These are phyloP conservation scores for Incumbomyces lentus DNA, from an alignment of 2,329 filamentous ascomycete species.

Conservation along the genomic window DNA sequence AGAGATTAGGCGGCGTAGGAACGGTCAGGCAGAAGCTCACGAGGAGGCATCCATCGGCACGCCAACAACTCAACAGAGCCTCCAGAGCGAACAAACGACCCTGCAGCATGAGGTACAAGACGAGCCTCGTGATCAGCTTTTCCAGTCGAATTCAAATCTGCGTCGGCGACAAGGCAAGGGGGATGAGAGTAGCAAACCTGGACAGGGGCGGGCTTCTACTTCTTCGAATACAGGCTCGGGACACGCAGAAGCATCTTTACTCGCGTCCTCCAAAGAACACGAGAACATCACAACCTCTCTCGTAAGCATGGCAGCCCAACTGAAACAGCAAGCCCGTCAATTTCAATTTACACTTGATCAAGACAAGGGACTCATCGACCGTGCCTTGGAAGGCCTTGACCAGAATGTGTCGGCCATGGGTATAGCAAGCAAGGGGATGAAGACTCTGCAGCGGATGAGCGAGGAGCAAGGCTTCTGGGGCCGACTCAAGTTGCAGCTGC, in stretches of 20 bases:
- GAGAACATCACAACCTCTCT: slow-evolving; percentile 72
- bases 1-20: not conserved
- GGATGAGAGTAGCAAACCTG: slow-evolving; percentile 6
- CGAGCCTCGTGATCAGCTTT: slow-evolving; percentile 8
- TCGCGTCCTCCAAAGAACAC: slow-evolving; percentile 70
- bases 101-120: slow-evolving; percentile 5
- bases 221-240: slow-evolving; percentile 23
- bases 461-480: slow-evolving; percentile 86
- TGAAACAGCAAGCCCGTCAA: slow-evolving; percentile 18
- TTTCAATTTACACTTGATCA: slow-evolving; percentile 19
- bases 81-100: not conserved
- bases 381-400: slow-evolving; percentile 65
- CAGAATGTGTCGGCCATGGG: slow-evolving; percentile 68
- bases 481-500: slow-evolving; percentile 69
- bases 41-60: not conserved
- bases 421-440: slow-evolving; percentile 66
- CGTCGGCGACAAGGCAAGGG: slow-evolving; percentile 11
- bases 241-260: slow-evolving; percentile 60
- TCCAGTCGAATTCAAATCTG: slow-evolving; percentile 16
- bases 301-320: slow-evolving; percentile 59
- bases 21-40: slow-evolving; percentile 5
- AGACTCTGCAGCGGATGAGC: slow-evolving; percentile 63
- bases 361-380: slow-evolving; percentile 59
- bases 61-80: slow-evolving; percentile 3
- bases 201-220: slow-evolving; percentile 17